phyloP scores from a whole-genome alignment of 2,329 filamentous ascomycete species.

The Alternaria gaisen region DNA sequence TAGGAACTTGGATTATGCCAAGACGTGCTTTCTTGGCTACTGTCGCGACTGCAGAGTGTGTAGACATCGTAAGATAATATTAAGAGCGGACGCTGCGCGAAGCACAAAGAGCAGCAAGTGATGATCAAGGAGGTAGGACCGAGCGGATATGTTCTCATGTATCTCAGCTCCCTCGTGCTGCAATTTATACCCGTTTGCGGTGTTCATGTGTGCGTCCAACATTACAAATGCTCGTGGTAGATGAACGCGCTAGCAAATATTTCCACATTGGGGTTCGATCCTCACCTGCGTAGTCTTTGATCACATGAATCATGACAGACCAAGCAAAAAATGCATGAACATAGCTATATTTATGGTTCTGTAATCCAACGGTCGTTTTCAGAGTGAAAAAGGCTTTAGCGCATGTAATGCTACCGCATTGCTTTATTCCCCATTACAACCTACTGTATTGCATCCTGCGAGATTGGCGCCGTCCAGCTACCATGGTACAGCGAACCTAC shows the following conservation, averaged over 20 bases:
- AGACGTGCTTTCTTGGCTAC: conserved; percentile 50
- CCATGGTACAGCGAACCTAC: neutral
- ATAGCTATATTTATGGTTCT: neutral
- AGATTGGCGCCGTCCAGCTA: neutral
- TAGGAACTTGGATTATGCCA: conserved; percentile 48
- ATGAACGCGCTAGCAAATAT: conserved; percentile 9
- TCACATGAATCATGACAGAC: neutral
- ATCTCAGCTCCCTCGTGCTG: neutral
- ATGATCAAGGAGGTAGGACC: neutral
- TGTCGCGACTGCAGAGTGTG: conserved; percentile 55
- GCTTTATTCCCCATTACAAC: neutral
- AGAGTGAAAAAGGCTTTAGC: neutral
- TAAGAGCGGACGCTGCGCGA: neutral
- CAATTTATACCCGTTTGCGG: too few species aligned
- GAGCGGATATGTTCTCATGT: neutral
- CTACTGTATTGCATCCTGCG: neutral
- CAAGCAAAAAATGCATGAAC: too few species aligned
- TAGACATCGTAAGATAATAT: conserved; percentile 28
- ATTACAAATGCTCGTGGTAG: conserved; percentile 13
- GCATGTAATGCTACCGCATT: neutral
- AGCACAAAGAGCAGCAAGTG: neutral
- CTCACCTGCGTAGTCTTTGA: too few species aligned
- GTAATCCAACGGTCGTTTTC: neutral
- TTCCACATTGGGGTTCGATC: conserved; percentile 10
- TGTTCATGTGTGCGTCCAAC: too few species aligned